Percentiles rank a stretch among this genome's conserved stretches.
These are phyloP conservation scores for Hylodesmum podocarpum DNA, from an alignment of 306 rosid species.

Conservation along the genomic window DNA sequence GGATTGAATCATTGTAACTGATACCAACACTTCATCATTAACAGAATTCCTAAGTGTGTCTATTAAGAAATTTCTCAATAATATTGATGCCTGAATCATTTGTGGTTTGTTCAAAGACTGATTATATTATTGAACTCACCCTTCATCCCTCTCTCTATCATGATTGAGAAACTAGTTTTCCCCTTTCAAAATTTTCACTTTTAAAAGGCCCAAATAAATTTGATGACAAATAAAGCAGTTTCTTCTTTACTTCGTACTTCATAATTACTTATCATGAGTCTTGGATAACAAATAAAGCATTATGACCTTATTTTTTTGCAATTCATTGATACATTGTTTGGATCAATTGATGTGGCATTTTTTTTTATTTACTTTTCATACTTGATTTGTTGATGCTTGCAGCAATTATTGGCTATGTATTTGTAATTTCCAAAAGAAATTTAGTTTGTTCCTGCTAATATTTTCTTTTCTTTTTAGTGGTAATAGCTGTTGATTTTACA, in stretches of 20 bases:
- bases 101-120: background rate
- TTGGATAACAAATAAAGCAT: background rate
- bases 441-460: background rate
- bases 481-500: conserved; percentile 6
- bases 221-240: background rate
- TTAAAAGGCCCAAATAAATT: background rate
- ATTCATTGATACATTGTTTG: conserved; percentile 12
- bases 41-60: background rate
- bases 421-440: background rate
- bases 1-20: background rate
- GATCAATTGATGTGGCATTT: conserved; percentile 1
- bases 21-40: background rate
- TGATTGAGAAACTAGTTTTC: background rate
- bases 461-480: background rate
- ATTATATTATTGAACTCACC: background rate
- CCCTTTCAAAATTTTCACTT: background rate
- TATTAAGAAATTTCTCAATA: background rate
- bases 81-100: background rate
- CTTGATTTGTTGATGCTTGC: background rate
- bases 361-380: background rate
- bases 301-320: background rate
- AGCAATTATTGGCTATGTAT: background rate
- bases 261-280: background rate
- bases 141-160: background rate
- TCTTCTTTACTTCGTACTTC: background rate